These are phyloP conservation scores for Lepiota subincarnata DNA, from an alignment of 768 basidiomycete species.

Conservation along the genomic window DNA sequence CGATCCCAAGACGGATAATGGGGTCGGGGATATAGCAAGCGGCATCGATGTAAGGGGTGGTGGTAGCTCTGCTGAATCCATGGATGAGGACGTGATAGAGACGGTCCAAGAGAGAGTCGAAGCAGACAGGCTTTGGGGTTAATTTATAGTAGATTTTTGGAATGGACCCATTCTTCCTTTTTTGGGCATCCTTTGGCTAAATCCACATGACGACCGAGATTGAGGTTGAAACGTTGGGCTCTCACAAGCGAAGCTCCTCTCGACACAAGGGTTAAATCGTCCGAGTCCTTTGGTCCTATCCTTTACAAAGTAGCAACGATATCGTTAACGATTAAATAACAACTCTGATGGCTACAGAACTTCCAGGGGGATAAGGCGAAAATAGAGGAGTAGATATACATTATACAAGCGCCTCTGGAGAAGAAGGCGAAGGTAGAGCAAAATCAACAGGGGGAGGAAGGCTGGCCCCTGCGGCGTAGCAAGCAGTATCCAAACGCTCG, in stretches of 20 bases:
- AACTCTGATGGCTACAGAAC: background rate
- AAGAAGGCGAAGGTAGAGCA: slow-evolving; percentile 24
- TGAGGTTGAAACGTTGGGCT: too few relatives aligned
- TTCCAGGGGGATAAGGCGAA: background rate
- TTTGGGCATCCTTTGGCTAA: background rate
- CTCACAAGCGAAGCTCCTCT: too few relatives aligned
- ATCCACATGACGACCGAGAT: background rate
- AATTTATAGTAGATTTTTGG: slow-evolving; percentile 4
- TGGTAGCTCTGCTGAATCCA: slow-evolving; percentile 12
- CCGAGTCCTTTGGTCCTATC: too few relatives aligned
- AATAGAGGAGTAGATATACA: slow-evolving; percentile 3
- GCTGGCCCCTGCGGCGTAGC: slow-evolving; percentile 41
- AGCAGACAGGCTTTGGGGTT: slow-evolving; percentile 6
- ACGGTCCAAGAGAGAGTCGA: background rate
- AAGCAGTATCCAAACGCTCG: slow-evolving; percentile 42
- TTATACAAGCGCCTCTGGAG: slow-evolving; percentile 25
- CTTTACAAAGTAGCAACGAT: background rate
- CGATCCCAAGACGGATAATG: slow-evolving; percentile 11
- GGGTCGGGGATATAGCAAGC: slow-evolving; percentile 9
- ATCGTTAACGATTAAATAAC: background rate
- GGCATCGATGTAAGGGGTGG: background rate
- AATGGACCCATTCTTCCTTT: slow-evolving; percentile 4
- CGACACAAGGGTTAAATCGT: too few relatives aligned
- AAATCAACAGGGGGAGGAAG: slow-evolving; percentile 39
- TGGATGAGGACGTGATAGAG: background rate